Conservation (phyloP, 108 stramenopile genomes). For the Pseudonitzschia delicatissima region DNA sequence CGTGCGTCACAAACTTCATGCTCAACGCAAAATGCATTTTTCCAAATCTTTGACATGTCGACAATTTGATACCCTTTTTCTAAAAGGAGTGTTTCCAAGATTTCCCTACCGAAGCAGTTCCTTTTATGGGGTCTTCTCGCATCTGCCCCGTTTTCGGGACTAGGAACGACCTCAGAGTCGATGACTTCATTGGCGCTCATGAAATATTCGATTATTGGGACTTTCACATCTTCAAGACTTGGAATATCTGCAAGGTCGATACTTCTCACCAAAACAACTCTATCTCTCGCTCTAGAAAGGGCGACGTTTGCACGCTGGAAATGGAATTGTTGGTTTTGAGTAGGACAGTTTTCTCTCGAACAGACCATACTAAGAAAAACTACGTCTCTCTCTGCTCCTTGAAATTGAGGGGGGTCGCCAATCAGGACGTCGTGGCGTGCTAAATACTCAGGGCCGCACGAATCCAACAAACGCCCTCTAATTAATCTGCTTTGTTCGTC, state of each 20-base stretch:
- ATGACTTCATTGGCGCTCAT: not conserved
- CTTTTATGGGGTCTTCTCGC: not conserved
- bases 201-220: slow-evolving; percentile 53
- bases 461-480: slow-evolving; percentile 49
- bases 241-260: slow-evolving; percentile 45
- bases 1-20: slow-evolving; percentile 22
- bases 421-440: slow-evolving; percentile 48
- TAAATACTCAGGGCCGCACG: slow-evolving; percentile 43
- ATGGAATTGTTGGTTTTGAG: slow-evolving; percentile 57
- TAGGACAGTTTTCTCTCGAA: slow-evolving; percentile 44
- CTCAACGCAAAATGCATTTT: slow-evolving; percentile 49
- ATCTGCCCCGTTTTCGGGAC: not conserved
- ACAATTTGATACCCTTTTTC: slow-evolving; percentile 26
- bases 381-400: slow-evolving; percentile 62
- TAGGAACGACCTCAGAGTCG: not conserved
- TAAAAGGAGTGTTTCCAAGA: slow-evolving; percentile 20
- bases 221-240: slow-evolving; percentile 46
- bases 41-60: slow-evolving; percentile 50
- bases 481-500: slow-evolving; percentile 61
- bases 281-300: slow-evolving; percentile 50
- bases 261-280: slow-evolving; percentile 53
- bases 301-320: slow-evolving; percentile 59
- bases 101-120: not conserved
- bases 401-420: slow-evolving; percentile 60
- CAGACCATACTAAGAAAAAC: slow-evolving; percentile 61